Evolutionary conservation across 352 stramenopile genomes (phyloP).

Genomic region (Phytophthora foliorum): DNA sequence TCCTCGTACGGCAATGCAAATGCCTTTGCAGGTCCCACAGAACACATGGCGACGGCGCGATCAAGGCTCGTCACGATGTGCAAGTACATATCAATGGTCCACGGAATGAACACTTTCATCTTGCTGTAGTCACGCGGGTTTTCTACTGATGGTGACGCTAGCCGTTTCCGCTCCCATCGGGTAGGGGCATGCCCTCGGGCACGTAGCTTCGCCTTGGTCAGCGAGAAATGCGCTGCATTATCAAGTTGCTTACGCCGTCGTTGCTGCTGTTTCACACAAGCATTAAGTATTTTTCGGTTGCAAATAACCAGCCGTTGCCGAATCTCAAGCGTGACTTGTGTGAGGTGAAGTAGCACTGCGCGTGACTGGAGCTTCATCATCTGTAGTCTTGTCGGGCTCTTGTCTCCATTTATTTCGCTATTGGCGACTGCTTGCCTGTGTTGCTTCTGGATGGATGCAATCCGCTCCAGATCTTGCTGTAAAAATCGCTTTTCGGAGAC

Average conservation of each 20-base stretch:
- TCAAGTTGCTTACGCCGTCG: constrained; percentile 13
- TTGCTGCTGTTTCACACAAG: constrained; percentile 62
- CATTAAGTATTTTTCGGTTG: constrained; percentile 67
- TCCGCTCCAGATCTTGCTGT: constrained; percentile 59
- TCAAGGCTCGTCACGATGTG: constrained; percentile 58
- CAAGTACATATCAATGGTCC: constrained; percentile 85
- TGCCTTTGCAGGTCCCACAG: constrained; percentile 32
- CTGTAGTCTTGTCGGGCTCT: constrained; percentile 4
- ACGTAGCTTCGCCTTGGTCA: constrained; percentile 47
- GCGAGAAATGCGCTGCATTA: constrained; percentile 36
- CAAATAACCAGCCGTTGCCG: constrained; percentile 65
- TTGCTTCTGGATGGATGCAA: constrained; percentile 34
- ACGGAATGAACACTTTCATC: constrained; percentile 76
- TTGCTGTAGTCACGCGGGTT: constrained; percentile 41
- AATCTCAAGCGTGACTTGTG: constrained; percentile 55
- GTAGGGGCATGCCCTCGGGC: constrained; percentile 56
- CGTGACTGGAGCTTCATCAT: constrained; percentile 33
- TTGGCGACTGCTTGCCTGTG: constrained; percentile 29
- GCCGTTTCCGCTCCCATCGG: constrained; percentile 45
- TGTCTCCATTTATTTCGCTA: neutral
- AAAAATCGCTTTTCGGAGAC: constrained; percentile 71
- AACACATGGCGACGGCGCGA: constrained; percentile 45
- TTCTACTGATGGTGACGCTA: constrained; percentile 4
- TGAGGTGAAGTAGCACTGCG: constrained; percentile 57
- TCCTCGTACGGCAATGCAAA: constrained; percentile 74